phyloP scores from a whole-genome alignment of 2,329 filamentous ascomycete genomes.

The Microsporum ferrugineum region DNA sequence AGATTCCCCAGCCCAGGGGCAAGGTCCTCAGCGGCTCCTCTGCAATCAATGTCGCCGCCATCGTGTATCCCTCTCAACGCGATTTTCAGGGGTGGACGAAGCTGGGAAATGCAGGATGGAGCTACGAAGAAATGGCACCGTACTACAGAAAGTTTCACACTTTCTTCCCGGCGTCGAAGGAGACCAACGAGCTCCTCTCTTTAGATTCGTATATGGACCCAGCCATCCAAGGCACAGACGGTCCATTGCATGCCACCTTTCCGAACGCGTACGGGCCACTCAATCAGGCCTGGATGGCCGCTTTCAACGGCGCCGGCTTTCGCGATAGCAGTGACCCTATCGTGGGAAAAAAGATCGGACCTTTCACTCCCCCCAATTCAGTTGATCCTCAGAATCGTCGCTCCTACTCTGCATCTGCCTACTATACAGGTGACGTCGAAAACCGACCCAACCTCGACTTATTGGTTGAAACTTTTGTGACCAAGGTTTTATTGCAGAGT shows the following conservation, averaged over 20 bases:
- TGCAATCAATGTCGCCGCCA: conserved; percentile 4
- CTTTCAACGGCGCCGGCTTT: conserved; percentile 9
- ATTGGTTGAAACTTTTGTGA: background rate
- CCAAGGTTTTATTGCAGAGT: background rate
- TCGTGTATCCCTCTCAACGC: conserved; percentile 13
- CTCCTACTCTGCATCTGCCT: background rate
- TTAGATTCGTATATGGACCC: conserved; percentile 5
- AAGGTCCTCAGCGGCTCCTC: conserved; percentile 6
- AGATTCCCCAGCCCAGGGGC: conserved; percentile 1
- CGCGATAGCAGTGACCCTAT: conserved; percentile 7
- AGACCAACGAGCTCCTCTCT: conserved; percentile 6
- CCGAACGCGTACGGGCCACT: background rate
- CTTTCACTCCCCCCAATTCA: conserved; percentile 24
- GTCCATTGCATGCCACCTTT: background rate
- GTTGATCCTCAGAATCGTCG: conserved; percentile 17
- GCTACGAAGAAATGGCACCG: conserved; percentile 35
- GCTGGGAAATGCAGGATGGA: conserved; percentile 38
- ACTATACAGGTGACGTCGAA: background rate
- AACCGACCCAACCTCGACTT: conserved; percentile 2
- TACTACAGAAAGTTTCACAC: conserved; percentile 39
- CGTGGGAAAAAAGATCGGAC: conserved; percentile 17
- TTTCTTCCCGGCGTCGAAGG: conserved; percentile 13
- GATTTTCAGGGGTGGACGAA: conserved; percentile 38
- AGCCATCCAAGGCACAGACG: background rate
- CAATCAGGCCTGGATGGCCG: conserved; percentile 12